Conservation (phyloP, 495 filamentous ascomycete species). For the Talaromyces stipitatus region DNA sequence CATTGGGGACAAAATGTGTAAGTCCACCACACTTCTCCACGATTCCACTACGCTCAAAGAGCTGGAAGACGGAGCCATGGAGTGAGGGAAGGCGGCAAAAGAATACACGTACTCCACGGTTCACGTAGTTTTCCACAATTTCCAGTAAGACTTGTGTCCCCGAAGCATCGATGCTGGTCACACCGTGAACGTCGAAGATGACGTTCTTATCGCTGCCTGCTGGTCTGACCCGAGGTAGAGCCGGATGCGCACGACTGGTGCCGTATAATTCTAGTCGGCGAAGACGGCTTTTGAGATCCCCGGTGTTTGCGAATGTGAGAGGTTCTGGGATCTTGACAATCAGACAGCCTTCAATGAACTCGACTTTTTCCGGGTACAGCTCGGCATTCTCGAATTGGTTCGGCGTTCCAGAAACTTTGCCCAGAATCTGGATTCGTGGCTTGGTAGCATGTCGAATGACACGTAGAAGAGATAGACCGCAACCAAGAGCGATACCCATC, state of each 20-base stretch:
- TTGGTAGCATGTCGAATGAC: slow-evolving; percentile 85
- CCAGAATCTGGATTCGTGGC: slow-evolving; percentile 94
- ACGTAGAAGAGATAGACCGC: slow-evolving; percentile 79
- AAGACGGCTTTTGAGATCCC: slow-evolving; percentile 78
- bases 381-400: slow-evolving; percentile 86
- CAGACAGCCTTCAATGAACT: slow-evolving; percentile 84
- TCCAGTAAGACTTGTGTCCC: slow-evolving; percentile 86
- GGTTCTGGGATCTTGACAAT: slow-evolving; percentile 98
- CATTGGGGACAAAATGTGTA: slow-evolving; percentile 69
- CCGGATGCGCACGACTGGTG: slow-evolving; percentile 74
- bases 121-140: slow-evolving; percentile 71
- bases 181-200: slow-evolving; percentile 95
- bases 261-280: slow-evolving; percentile 83
- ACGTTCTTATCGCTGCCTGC: slow-evolving; percentile 76
- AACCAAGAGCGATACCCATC: slow-evolving; percentile 80
- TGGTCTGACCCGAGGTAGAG: slow-evolving; percentile 65
- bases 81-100: slow-evolving; percentile 69
- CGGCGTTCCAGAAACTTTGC: slow-evolving; percentile 70
- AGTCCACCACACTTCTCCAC: slow-evolving; percentile 69
- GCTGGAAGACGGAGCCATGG: slow-evolving; percentile 56
- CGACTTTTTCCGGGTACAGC: slow-evolving; percentile 62
- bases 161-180: slow-evolving; percentile 85
- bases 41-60: slow-evolving; percentile 76
- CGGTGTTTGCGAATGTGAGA: slow-evolving; percentile 94
- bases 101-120: slow-evolving; percentile 71